These are phyloP conservation scores for Trametes coccinea DNA, from an alignment of 768 basidiomycete genomes.

Conservation along the genomic window DNA sequence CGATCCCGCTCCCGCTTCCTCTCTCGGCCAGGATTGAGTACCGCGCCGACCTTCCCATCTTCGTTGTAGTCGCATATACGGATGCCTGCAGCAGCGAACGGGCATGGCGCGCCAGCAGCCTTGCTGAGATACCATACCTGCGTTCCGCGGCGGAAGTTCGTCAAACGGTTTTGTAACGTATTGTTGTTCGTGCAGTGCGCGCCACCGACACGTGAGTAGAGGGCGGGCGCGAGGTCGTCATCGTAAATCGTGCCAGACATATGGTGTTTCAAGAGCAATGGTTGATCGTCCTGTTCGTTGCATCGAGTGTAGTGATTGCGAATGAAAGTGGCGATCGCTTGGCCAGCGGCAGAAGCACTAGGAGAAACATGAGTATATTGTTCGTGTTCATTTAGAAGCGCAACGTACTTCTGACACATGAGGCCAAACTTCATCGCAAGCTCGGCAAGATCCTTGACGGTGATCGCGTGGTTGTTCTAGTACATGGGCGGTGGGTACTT, in stretches of 20 bases:
- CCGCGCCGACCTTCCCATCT: slow-evolving; percentile 41
- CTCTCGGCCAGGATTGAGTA: slow-evolving; percentile 29
- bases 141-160: slow-evolving; percentile 78
- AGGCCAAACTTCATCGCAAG: slow-evolving; percentile 64
- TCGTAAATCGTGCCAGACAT: slow-evolving; percentile 72
- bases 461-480: slow-evolving; percentile 82
- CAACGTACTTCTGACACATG: slow-evolving; percentile 71
- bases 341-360: slow-evolving; percentile 76
- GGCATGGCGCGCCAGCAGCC: slow-evolving; percentile 74
- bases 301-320: slow-evolving; percentile 72
- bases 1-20: slow-evolving; percentile 35
- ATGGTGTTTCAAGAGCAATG: slow-evolving; percentile 69
- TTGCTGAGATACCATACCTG: slow-evolving; percentile 80
- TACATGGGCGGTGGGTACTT: slow-evolving; percentile 24
- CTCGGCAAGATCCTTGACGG: slow-evolving; percentile 82
- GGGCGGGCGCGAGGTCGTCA: slow-evolving; percentile 71
- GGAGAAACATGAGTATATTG: slow-evolving; percentile 6
- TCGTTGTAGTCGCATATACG: slow-evolving; percentile 67
- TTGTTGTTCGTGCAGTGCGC: slow-evolving; percentile 46
- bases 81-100: slow-evolving; percentile 73
- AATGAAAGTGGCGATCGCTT: slow-evolving; percentile 83
- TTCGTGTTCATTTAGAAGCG: slow-evolving; percentile 20
- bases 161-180: slow-evolving; percentile 43
- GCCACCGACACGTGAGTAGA: slow-evolving; percentile 70
- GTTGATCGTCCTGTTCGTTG: slow-evolving; percentile 68